Base-by-base conservation (phyloP, 139 green algal species). In the Nannochloris sp. region DNA sequence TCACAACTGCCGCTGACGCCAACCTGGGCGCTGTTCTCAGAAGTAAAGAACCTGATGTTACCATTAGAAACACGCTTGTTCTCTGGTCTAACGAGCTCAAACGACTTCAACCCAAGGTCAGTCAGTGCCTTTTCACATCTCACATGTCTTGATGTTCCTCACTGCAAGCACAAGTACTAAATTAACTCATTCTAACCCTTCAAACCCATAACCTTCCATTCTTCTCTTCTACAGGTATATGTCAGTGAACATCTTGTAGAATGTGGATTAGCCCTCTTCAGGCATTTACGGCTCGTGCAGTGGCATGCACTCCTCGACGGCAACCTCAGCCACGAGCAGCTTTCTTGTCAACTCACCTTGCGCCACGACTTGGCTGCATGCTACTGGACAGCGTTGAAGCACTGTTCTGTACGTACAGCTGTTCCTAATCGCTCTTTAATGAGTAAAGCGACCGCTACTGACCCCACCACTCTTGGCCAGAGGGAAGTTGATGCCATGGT, bases 311-410 rank as follows among this genome's bases (percentile, higher is more conserved):
- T 30, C 47, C 7, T 24, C 30, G 54, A 30, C 34, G 60, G 33
- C 19, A 36, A 12, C 39, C 71, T 34, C 24, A 57, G 15, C 4
- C 8, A 31, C 29, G 32, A 51, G 25, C 46, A 73, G 14, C 51
- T 71, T 9, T 31, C 42, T 14, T 61, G 69, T 31, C 24, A 67
- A 36, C 32, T 56, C 24, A 34, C 60, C 9, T 35, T 79, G 23
- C 29, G 65, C 19, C 72, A 78, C 59, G 72, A 79, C 37, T 48
- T 79, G 2, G 38, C 65, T 13, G 62, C 72, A 47, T 79, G 68
- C 60, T 78, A 45, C 33, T 79, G 71, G 71, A 60, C 72, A n/a
- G 71, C 64, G 0, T 45, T 78, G 48, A 78, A 78, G 63, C 56
- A 73, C 45, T 68, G 57, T 35, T 70, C 57, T 25, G 23, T 78